Evolutionary conservation across 768 basidiomycete species (phyloP), one percentile per base, ranked within the genome.

Genomic region (Panaeolus papilionaceus): DNA sequence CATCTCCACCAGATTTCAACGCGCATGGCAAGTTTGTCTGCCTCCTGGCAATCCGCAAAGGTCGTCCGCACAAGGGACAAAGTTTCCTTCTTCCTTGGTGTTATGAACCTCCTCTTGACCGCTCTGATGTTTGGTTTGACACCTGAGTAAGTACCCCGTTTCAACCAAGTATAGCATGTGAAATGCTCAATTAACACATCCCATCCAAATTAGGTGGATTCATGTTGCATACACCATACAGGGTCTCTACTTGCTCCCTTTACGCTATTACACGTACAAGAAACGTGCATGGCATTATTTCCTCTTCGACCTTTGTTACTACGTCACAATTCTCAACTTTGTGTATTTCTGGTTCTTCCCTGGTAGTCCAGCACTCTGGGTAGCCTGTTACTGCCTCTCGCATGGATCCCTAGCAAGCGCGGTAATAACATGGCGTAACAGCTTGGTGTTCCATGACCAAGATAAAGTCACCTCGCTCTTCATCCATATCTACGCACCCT

Each of bases 361-460:
- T 0, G 81, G 83, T 4, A 95, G 86, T 66, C 82, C 91, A 6
- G 82, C 87, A 2, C 84, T 99, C 18, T 98, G 97, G 79, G 87
- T 94, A 62, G 94, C 96, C 4, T 96, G 94, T 74, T 99, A 98
- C 74, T 93, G 94, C 71, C 85, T 99, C 28, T 93, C 95, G 0
- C 91, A 98, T 75, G 98, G 96, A 0, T 88, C 93, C 0, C 86
- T 98, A 38, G 96, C 94, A 0, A 94, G 93, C 63, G 96, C 97
- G 0, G 96, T 99, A 62, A 94, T 98, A 71, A 98, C 97, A 10
- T 99, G 98, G 98, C 86, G 98, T 68, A 99, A 99, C 75, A 96
- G 94, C 71, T 88, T 99, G 26, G 98, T 99, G 2, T 99, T 99
- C 81, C 98, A 99, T 74, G 96, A 97, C 74, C 86, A 89, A 65